phyloP scores from a whole-genome alignment of 2,329 filamentous ascomycete genomes.

The Ceratocystis harringtonii region DNA sequence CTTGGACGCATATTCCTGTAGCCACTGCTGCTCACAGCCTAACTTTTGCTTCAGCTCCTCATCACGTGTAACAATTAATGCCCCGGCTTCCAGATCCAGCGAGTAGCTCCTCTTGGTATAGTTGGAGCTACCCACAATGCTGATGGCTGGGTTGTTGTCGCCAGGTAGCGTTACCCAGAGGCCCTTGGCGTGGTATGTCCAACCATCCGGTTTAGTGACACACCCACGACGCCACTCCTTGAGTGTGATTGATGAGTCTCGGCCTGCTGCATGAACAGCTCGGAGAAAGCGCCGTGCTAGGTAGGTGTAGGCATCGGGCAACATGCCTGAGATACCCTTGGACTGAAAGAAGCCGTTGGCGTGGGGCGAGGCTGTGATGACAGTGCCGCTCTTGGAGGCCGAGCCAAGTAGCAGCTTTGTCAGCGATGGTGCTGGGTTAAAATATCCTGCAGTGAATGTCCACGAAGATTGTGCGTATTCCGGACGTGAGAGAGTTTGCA shows the following conservation, averaged over 20 bases:
- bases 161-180: constrained; percentile 70
- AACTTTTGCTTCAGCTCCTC: constrained; percentile 54
- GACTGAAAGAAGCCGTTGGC: constrained; percentile 94
- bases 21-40: constrained; percentile 64
- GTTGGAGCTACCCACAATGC: constrained; percentile 79
- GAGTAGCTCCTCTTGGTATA: constrained; percentile 91
- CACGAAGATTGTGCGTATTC: constrained; percentile 57
- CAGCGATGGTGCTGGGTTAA: constrained; percentile 82
- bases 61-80: constrained; percentile 69
- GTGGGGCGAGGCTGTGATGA: constrained; percentile 82
- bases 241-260: constrained; percentile 47
- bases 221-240: constrained; percentile 81
- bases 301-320: constrained; percentile 84
- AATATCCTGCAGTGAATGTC: constrained; percentile 97
- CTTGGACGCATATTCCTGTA: constrained; percentile 56
- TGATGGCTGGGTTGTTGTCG: constrained; percentile 55
- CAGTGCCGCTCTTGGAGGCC: constrained; percentile 53
- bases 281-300: constrained; percentile 70
- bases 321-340: constrained; percentile 71
- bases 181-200: constrained; percentile 97
- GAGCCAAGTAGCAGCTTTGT: constrained; percentile 66
- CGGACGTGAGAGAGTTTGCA: constrained; percentile 50
- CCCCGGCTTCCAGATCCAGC: constrained; percentile 80
- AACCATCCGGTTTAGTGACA: constrained; percentile 66
- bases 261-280: constrained; percentile 32